Conservation (phyloP, 1,139 yeast genomes). For the Saccharomycopsis crataegensis region DNA sequence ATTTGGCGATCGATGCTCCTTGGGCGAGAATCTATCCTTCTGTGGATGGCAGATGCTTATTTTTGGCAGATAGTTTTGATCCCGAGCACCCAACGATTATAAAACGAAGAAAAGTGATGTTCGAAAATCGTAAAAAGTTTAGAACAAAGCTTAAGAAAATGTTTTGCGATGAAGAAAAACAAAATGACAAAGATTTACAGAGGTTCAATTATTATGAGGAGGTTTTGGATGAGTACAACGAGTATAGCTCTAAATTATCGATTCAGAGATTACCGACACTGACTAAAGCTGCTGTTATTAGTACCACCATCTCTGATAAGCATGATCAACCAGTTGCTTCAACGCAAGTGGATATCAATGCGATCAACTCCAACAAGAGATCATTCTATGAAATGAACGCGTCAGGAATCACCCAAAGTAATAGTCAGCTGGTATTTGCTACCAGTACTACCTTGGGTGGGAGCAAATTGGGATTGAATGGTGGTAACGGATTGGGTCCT, state of each 20-base stretch:
- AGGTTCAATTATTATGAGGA: background rate
- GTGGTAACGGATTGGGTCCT: slow-evolving; percentile 66
- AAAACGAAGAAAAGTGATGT: background rate
- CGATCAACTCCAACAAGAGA: slow-evolving; percentile 27
- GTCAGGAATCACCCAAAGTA: slow-evolving; percentile 69
- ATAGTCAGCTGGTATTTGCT: slow-evolving; percentile 27
- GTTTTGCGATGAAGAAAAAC: background rate
- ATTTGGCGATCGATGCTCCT: slow-evolving; percentile 19
- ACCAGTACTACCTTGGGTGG: slow-evolving; percentile 19
- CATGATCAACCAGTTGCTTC: too few relatives aligned
- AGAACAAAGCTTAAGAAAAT: slow-evolving; percentile 7
- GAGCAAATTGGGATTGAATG: slow-evolving; percentile 30
- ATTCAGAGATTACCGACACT: background rate
- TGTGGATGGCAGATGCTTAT: slow-evolving; percentile 35
- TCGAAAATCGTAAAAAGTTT: slow-evolving; percentile 2
- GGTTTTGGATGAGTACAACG: background rate
- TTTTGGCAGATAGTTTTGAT: slow-evolving; percentile 21
- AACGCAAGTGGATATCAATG: background rate
- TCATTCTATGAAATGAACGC: slow-evolving; percentile 65
- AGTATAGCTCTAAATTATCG: background rate
- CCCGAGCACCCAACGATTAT: slow-evolving; percentile 1
- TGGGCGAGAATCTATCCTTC: slow-evolving; percentile 33
- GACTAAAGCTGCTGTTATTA: background rate
- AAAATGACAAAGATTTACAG: background rate
- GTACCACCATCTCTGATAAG: background rate